Conservation (phyloP, 169 alveolate genomes). For the Cyclospora cayetanensis region DNA sequence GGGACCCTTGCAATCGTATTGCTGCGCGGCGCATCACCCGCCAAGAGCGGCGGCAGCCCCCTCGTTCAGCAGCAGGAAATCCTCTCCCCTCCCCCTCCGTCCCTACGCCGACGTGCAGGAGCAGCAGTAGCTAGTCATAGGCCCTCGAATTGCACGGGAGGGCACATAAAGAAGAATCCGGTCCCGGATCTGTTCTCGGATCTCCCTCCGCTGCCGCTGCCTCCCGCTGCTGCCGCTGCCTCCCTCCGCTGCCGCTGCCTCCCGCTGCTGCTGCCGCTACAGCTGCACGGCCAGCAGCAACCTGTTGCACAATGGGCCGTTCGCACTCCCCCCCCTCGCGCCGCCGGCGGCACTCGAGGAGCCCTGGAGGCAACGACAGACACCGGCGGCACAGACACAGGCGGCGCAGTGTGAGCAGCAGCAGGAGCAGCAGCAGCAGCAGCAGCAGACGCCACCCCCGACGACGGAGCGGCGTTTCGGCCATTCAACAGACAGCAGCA, state of each 20-base stretch:
- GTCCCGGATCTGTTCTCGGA: no score
- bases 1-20: no score
- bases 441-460: no score
- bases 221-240: background rate
- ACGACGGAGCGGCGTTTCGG: no score
- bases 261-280: conserved; percentile 13
- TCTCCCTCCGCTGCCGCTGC: no score
- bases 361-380: background rate
- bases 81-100: background rate
- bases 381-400: background rate
- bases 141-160: no score
- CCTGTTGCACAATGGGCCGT: background rate
- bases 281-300: background rate
- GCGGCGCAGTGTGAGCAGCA: background rate
- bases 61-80: background rate
- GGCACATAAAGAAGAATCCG: no score
- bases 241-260: background rate
- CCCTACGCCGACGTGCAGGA: background rate
- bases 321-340: background rate
- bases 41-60: background rate
- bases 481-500: no score
- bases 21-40: no score
- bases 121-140: conserved; percentile 1
- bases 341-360: background rate
- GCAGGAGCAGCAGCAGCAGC: background rate